These are phyloP conservation scores for Postia placenta DNA, from an alignment of 768 basidiomycete genomes.

Conservation along the genomic window DNA sequence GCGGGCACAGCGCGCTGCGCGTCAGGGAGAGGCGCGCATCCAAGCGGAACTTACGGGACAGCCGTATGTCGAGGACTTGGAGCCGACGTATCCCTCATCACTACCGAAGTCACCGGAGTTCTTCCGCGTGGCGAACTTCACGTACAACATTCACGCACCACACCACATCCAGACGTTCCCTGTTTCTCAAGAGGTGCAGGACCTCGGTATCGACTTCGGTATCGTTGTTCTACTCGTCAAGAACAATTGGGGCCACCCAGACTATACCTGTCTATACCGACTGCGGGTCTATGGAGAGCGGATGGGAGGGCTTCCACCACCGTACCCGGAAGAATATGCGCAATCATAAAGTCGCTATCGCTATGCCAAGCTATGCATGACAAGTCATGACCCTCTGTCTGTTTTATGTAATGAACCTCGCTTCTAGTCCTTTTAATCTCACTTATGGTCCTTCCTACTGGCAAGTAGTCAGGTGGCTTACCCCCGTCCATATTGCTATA, in stretches of 20 bases:
- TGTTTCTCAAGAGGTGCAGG: conserved; percentile 47
- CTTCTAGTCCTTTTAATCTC: not conserved
- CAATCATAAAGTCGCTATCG: not conserved
- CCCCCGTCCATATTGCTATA: not conserved
- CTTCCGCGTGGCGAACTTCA: conserved; percentile 40
- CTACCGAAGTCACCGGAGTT: conserved; percentile 24
- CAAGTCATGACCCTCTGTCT: not conserved
- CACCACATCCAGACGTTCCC: conserved; percentile 45
- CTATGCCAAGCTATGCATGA: not conserved
- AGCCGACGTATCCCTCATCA: conserved; percentile 21
- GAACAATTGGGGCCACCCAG: conserved; percentile 82
- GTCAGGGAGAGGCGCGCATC: conserved; percentile 16
- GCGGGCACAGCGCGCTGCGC: conserved; percentile 37
- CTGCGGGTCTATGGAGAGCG: conserved; percentile 71
- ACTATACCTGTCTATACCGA: conserved; percentile 87
- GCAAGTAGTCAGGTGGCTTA: conserved; percentile 1
- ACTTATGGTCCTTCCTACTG: not conserved
- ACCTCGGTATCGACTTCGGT: conserved; percentile 76
- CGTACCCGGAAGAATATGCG: conserved; percentile 21
- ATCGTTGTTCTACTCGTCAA: conserved; percentile 74
- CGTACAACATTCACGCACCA: conserved; percentile 38
- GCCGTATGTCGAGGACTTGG: conserved; percentile 6
- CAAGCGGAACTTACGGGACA: conserved; percentile 13
- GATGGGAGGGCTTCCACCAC: conserved; percentile 35
- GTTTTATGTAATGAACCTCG: too few relatives aligned